phyloP scores from a whole-genome alignment of 495 filamentous ascomycete genomes.

The Neurospora sp. region DNA sequence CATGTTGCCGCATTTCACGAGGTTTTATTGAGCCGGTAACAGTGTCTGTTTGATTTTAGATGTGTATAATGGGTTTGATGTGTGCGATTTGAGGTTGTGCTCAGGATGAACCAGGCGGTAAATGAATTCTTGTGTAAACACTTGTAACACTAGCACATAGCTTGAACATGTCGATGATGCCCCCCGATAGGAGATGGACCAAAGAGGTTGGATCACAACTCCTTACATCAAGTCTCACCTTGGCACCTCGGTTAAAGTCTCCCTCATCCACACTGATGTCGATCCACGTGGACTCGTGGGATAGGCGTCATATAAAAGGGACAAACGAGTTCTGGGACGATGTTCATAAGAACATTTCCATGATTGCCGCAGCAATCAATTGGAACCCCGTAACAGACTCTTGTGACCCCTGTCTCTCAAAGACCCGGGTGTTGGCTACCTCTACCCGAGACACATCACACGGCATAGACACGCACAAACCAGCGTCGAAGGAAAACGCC shows the following conservation, averaged over 20 bases:
- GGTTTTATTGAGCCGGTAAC: neutral
- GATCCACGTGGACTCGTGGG: neutral
- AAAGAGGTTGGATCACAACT: neutral
- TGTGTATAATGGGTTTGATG: neutral
- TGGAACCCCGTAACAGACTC: neutral
- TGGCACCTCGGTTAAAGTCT: neutral
- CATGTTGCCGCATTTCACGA: neutral
- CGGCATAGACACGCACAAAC: neutral
- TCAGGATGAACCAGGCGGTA: neutral
- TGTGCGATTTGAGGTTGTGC: neutral
- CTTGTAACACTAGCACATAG: neutral
- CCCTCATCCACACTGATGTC: neutral
- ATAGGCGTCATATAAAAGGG: neutral
- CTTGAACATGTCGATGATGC: neutral
- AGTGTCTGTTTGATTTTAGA: neutral
- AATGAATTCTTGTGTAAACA: neutral
- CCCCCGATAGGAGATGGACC: neutral
- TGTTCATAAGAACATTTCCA: neutral
- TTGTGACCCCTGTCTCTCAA: neutral
- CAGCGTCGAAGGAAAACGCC: neutral
- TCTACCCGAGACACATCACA: neutral
- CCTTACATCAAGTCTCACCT: neutral
- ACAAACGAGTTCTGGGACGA: neutral
- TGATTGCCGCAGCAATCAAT: neutral
- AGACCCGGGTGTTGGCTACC: neutral